Conservation (phyloP, 1,139 yeast genomes). For the Yamadazyma dendronema region DNA sequence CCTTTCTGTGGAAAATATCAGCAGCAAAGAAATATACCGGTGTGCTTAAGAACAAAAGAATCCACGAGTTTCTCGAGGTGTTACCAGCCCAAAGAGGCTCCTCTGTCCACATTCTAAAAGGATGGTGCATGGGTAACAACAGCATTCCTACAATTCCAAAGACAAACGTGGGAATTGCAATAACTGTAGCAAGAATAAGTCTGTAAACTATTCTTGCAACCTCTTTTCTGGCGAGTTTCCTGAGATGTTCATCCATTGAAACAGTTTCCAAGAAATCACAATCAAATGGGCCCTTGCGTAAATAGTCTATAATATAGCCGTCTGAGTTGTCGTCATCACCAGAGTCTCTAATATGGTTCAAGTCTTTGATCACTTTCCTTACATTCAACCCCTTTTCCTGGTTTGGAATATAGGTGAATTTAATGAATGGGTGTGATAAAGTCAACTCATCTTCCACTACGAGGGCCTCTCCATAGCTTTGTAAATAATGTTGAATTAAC, state of each 20-base stretch:
- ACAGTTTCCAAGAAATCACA: conserved; percentile 57
- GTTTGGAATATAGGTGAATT: conserved; percentile 63
- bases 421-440: conserved; percentile 53
- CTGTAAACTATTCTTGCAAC: conserved; percentile 46
- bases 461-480: conserved; percentile 56
- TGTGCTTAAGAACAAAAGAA: conserved; percentile 60
- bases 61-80: conserved; percentile 65
- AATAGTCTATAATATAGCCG: conserved; percentile 23
- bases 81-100: conserved; percentile 65
- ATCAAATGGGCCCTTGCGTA: conserved; percentile 35
- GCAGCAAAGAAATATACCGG: conserved; percentile 77
- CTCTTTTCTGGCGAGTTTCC: conserved; percentile 49
- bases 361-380: conserved; percentile 49
- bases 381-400: conserved; percentile 47
- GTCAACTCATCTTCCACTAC: conserved; percentile 56
- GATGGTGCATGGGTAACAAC: conserved; percentile 44
- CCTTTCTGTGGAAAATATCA: conserved; percentile 67
- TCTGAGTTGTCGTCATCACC: conserved; percentile 10
- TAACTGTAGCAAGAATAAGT: conserved; percentile 40
- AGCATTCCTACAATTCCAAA: conserved; percentile 72
- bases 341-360: conserved; percentile 43
- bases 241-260: conserved; percentile 63
- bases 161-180: conserved; percentile 63
- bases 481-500: conserved; percentile 47
- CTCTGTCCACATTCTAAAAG: conserved; percentile 53